Conservation (phyloP, 495 filamentous ascomycete species). For the Poronia punctata region DNA sequence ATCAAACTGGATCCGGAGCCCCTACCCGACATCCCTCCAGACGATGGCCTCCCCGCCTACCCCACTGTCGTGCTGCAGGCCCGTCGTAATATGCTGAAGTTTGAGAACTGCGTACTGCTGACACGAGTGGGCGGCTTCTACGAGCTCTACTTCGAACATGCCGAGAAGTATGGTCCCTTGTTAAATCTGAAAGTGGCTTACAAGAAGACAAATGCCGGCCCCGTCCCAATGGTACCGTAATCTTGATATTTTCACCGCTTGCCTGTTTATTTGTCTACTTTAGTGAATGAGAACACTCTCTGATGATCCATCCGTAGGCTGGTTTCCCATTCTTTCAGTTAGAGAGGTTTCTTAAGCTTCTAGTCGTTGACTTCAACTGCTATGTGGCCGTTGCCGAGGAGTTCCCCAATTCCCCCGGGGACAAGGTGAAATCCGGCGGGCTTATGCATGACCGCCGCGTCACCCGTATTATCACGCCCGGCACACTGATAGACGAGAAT, state of each 20-base stretch:
- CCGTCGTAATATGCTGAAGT: constrained; percentile 82
- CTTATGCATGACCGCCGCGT: constrained; percentile 78
- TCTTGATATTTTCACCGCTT: constrained; percentile 6
- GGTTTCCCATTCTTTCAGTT: constrained; percentile 92
- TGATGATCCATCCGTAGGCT: constrained; percentile 42
- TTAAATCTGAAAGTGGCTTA: constrained; percentile 83
- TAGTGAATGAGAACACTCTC: constrained; percentile 5
- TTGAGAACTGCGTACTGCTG: constrained; percentile 79
- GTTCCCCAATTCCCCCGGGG: constrained; percentile 60
- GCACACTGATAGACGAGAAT: constrained; percentile 93
- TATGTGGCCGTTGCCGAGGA: constrained; percentile 95
- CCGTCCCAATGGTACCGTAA: constrained; percentile 66
- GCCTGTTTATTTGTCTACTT: constrained; percentile 1
- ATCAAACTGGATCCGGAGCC: constrained; percentile 24
- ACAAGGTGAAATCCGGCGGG: constrained; percentile 63
- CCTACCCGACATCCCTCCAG: constrained; percentile 27
- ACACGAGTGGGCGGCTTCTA: constrained; percentile 94
- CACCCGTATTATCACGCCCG: constrained; percentile 82
- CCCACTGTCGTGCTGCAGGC: constrained; percentile 86
- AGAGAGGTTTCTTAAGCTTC: constrained; percentile 81
- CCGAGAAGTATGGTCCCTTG: constrained; percentile 76
- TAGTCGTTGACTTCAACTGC: constrained; percentile 83
- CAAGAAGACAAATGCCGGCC: constrained; percentile 66
- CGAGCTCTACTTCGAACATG: constrained; percentile 93
- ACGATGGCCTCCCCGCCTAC: constrained; percentile 55